These are phyloP conservation scores for Cryptococcus sp. DNA, from an alignment of 1,284 basidiomycete genomes.

Conservation along the genomic window DNA sequence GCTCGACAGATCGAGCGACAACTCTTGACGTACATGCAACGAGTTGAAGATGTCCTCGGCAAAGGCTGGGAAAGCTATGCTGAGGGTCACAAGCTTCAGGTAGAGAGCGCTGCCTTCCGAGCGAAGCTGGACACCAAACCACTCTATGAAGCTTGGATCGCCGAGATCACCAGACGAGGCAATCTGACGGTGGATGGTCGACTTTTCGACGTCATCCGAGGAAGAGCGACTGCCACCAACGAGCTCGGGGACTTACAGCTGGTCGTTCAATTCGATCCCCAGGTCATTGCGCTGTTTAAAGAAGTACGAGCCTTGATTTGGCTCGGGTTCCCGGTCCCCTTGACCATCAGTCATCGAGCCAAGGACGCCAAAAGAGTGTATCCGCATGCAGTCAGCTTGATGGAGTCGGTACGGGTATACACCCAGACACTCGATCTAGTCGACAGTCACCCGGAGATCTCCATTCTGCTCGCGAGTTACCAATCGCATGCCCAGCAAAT, in stretches of 20 bases:
- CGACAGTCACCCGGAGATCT: conserved; percentile 81
- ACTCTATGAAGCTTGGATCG: conserved; percentile 93
- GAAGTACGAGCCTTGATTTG: conserved; percentile 93
- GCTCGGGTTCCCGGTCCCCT: conserved; percentile 92
- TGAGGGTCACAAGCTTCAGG: conserved; percentile 95
- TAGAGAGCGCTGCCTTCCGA: conserved; percentile 84
- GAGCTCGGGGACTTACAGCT: conserved; percentile 75
- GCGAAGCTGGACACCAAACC: conserved; percentile 92
- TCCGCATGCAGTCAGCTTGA: conserved; percentile 94
- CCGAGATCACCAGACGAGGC: conserved; percentile 80
- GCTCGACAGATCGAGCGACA: conserved; percentile 97
- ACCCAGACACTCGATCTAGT: conserved; percentile 89
- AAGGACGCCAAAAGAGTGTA: conserved; percentile 98
- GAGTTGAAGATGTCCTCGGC: conserved; percentile 97
- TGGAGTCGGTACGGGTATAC: conserved; percentile 97
- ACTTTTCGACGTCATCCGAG: conserved; percentile 89
- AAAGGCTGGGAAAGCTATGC: conserved; percentile 98
- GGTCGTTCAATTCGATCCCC: conserved; percentile 93
- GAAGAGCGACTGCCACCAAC: conserved; percentile 53
- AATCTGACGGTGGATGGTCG: conserved; percentile 83
- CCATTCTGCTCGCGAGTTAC: conserved; percentile 88
- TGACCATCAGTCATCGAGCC: conserved; percentile 90
- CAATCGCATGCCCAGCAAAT: conserved; percentile 85
- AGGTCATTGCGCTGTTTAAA: conserved; percentile 97
- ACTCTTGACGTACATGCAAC: conserved; percentile 94